phyloP scores from a whole-genome alignment of 192 early-diverging fungal species.

The Paraglomus occultum region DNA sequence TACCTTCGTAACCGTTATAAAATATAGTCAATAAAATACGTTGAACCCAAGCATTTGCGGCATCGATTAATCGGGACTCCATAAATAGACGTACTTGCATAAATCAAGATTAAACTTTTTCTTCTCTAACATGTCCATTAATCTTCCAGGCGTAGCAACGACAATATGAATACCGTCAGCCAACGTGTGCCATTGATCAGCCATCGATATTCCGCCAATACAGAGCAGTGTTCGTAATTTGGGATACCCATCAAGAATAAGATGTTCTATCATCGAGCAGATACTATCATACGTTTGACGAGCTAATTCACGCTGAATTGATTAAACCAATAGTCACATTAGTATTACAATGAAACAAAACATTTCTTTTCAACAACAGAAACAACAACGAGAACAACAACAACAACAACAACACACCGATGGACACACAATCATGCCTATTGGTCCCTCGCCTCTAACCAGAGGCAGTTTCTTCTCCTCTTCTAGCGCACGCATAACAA shows the following conservation, averaged over 20 bases:
- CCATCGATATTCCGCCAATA: constrained; percentile 95
- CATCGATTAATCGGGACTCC: neutral
- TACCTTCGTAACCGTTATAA: constrained; percentile 31
- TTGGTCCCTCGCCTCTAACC: constrained; percentile 82
- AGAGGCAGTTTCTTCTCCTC: constrained; percentile 85
- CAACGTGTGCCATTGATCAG: constrained; percentile 75
- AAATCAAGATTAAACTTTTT: constrained; percentile 85
- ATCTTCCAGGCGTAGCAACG: constrained; percentile 91
- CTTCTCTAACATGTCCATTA: constrained; percentile 89
- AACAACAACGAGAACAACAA: neutral
- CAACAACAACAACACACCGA: constrained; percentile 53
- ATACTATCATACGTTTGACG: constrained; percentile 91
- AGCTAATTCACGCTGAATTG: constrained; percentile 82
- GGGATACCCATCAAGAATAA: constrained; percentile 66
- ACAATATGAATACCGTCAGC: constrained; percentile 87
- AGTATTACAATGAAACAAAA: neutral
- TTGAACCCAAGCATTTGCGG: neutral
- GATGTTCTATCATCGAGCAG: constrained; percentile 56
- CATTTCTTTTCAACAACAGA: neutral
- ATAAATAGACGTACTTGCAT: constrained; percentile 65
- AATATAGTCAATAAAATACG: neutral
- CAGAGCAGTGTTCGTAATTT: constrained; percentile 77
- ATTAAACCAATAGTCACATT: neutral
- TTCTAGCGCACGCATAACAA: constrained; percentile 91
- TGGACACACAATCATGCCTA: constrained; percentile 93